phyloP scores from a whole-genome alignment of 2,329 filamentous ascomycete genomes.

The Cladorrhinum sp. region DNA sequence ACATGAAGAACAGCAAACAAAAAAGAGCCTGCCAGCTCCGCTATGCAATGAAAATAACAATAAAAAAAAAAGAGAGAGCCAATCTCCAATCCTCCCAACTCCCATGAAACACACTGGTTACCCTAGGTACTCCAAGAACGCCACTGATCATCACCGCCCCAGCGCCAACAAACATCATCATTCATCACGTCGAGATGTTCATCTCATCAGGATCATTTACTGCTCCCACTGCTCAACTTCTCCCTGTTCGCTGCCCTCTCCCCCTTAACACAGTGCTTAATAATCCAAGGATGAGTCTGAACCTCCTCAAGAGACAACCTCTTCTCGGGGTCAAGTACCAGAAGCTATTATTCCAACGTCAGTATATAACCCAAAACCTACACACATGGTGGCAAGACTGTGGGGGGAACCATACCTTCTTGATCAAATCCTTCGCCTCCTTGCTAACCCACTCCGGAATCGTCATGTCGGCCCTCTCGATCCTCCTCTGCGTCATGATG shows the following conservation, averaged over 20 bases:
- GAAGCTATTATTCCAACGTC: constrained; percentile 50
- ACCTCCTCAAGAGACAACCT: constrained; percentile 86
- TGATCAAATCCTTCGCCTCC: constrained; percentile 89
- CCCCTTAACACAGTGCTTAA: constrained; percentile 84
- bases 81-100: background rate
- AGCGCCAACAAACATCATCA: constrained; percentile 1
- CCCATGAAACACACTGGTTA: background rate
- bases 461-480: constrained; percentile 85
- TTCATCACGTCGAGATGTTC: constrained; percentile 19
- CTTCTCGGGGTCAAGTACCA: constrained; percentile 92
- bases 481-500: constrained; percentile 89
- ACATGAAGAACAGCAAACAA: constrained; percentile 1
- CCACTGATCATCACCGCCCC: background rate
- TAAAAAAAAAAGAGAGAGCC: background rate
- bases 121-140: constrained; percentile 8
- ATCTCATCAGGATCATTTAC: constrained; percentile 6
- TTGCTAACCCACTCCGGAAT: constrained; percentile 86
- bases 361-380: no score
- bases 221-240: constrained; percentile 31
- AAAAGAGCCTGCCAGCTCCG: constrained; percentile 26
- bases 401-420: constrained; percentile 56
- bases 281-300: constrained; percentile 88
- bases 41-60: constrained; percentile 23
- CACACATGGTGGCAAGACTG: no score
- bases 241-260: constrained; percentile 52